These are phyloP conservation scores for Arthrobotrys conoides DNA, from an alignment of 2,329 filamentous ascomycete genomes.

Conservation along the genomic window DNA sequence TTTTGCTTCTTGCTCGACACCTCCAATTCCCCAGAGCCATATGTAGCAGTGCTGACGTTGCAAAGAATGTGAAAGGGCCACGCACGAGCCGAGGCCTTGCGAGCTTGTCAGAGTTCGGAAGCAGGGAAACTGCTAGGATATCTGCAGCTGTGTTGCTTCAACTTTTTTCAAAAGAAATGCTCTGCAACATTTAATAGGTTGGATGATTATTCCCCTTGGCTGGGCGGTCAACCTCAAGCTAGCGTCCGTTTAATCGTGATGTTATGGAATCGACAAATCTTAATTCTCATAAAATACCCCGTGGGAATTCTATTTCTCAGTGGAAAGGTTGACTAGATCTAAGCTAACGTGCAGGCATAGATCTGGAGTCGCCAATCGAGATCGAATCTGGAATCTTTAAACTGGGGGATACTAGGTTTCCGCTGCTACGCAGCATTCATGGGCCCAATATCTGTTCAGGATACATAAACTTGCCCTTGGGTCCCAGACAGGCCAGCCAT, in stretches of 20 bases:
- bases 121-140: slow-evolving; percentile 16
- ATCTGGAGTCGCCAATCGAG: slow-evolving; percentile 60
- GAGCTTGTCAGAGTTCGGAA: neutral
- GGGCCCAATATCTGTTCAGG: slow-evolving; percentile 1
- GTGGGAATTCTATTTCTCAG: slow-evolving; percentile 13
- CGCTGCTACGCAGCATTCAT: slow-evolving; percentile 22
- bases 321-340: slow-evolving; percentile 28
- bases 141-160: slow-evolving; percentile 28
- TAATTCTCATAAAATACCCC: slow-evolving; percentile 23
- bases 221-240: neutral
- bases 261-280: slow-evolving; percentile 13
- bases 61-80: slow-evolving; percentile 51
- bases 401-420: slow-evolving; percentile 28
- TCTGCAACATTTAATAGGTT: slow-evolving; percentile 30
- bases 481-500: slow-evolving; percentile 9
- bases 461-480: slow-evolving; percentile 10
- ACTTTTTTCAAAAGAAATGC: slow-evolving; percentile 16
- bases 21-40: neutral
- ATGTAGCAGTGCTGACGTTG: slow-evolving; percentile 42
- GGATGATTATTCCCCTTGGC: slow-evolving; percentile 1
- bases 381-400: slow-evolving; percentile 51
- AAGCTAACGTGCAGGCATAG: slow-evolving; percentile 29
- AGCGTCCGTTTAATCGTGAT: slow-evolving; percentile 22
- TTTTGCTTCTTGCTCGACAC: slow-evolving; percentile 24
- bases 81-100: slow-evolving; percentile 8